Conservation (phyloP, 768 basidiomycete genomes). For the Hysterangium stoloniferum region DNA sequence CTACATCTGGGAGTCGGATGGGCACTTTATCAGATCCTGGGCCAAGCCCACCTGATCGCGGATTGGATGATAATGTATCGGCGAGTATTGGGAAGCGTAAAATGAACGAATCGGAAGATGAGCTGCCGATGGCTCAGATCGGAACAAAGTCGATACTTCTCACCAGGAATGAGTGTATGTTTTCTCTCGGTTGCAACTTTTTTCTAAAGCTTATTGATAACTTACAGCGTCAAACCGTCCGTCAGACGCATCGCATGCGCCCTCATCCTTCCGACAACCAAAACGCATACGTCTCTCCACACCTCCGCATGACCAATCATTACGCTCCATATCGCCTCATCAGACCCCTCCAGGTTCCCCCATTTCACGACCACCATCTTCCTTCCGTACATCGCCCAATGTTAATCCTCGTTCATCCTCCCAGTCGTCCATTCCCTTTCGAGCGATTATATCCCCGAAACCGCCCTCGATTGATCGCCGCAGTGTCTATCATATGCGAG, state of each 20-base stretch:
- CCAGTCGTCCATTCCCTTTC: slow-evolving; percentile 48
- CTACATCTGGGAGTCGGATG: background rate
- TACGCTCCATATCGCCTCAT: slow-evolving; percentile 30
- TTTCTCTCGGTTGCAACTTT: slow-evolving; percentile 11
- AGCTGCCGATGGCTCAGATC: slow-evolving; percentile 57
- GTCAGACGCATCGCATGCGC: slow-evolving; percentile 44
- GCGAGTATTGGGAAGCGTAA: slow-evolving; percentile 56
- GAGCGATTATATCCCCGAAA: slow-evolving; percentile 69
- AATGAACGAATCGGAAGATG: slow-evolving; percentile 57
- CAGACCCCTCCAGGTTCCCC: slow-evolving; percentile 23
- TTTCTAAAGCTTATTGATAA: slow-evolving; percentile 17
- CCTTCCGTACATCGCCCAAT: slow-evolving; percentile 1
- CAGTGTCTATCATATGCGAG: slow-evolving; percentile 69
- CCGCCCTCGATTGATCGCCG: slow-evolving; percentile 61
- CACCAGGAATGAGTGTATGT: slow-evolving; percentile 15
- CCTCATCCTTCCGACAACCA: slow-evolving; percentile 55
- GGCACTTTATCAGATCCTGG: slow-evolving; percentile 2
- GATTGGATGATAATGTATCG: background rate
- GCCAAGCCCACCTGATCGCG: background rate
- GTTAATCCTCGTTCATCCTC: slow-evolving; percentile 8
- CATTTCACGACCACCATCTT: background rate
- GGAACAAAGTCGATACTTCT: slow-evolving; percentile 37
- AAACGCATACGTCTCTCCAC: slow-evolving; percentile 60
- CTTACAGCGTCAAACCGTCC: slow-evolving; percentile 20
- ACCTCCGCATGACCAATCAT: background rate